Evolutionary conservation across 148 eudicot genomes (phyloP).

Genomic region (Rhododendron simsii): DNA sequence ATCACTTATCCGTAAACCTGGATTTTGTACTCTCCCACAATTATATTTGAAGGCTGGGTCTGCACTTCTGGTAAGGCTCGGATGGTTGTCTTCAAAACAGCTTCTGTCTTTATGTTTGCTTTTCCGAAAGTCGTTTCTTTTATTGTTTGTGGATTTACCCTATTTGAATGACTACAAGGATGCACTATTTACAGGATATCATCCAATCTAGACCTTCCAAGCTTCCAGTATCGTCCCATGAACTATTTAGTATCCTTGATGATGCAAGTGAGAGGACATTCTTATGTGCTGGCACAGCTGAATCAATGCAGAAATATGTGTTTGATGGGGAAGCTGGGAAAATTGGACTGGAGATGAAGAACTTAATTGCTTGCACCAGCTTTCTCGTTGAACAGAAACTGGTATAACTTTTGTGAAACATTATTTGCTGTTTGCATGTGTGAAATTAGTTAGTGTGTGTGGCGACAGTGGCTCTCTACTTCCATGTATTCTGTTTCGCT

Average conservation of each 20-base stretch:
- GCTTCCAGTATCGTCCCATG: constrained; percentile 61
- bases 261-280: constrained; percentile 97
- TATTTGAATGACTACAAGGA: not conserved
- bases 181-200: constrained; percentile 62
- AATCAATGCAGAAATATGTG: constrained; percentile 69
- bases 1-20: constrained; percentile 53
- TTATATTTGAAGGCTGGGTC: constrained; percentile 68
- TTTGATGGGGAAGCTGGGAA: constrained; percentile 83
- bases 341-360: constrained; percentile 76
- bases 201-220: constrained; percentile 64
- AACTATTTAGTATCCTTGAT: constrained; percentile 74
- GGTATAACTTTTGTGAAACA: constrained; percentile 37
- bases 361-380: constrained; percentile 77
- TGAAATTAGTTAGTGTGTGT: not conserved
- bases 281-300: constrained; percentile 84
- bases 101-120: not conserved
- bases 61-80: constrained; percentile 55
- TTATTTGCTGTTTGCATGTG: not conserved
- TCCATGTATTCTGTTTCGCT: not conserved
- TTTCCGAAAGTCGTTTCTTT: not conserved
- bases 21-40: constrained; percentile 61
- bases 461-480: no score
- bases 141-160: not conserved
- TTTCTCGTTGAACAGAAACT: constrained; percentile 89
- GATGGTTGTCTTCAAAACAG: not conserved